Evolutionary conservation across 2,329 filamentous ascomycete genomes (phyloP), one percentile per base, ranked within the genome.

Genomic region (Tolypocladium paradoxum): DNA sequence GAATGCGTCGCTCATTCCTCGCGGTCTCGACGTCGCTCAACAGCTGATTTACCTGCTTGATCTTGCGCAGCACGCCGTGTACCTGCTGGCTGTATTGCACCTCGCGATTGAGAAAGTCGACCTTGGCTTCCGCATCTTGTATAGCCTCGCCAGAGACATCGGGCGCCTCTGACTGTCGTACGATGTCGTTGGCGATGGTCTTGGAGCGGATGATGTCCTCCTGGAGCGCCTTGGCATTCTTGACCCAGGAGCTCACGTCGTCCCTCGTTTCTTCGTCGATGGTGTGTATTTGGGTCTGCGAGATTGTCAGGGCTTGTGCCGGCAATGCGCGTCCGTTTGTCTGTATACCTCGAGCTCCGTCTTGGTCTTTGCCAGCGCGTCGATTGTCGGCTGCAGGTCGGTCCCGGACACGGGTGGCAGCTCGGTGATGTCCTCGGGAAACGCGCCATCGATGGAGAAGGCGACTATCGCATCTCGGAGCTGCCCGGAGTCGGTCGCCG

Each of bases 231-330:
- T 89, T 89, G 48, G 91, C 90, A 67, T 93, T 89, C 50, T 77
- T 73, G 53, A 95, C 88, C 92, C 92, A 97, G 50, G 84, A 81
- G 64, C 90, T 87, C 50, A 96, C 86, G 62, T 95, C 87, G 38
- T 84, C 81, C 53, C 85, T 87, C 20, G 84, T 87, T 59, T 90
- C 83, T 64, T 83, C 81, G 68, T 91, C 95, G 56, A 93, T 81
- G 24, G 74, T 69, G 58, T 84, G 85, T 54, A 97, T 86, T 61
- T 95, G 84, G 55, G 78, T 53, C 69, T 72, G 54, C 33, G 46
- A 27, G 40, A 51, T 33, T 53, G 45, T 38, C 37, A 55, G 53
- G 2, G 20, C n/a, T 18, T 12, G 27, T 8, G 18, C 7, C 16
- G 18, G 9, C 27, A 4, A 14, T 12, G 43, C 43, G 27, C 43